phyloP scores from a whole-genome alignment of 2,329 filamentous ascomycete genomes.

The Lasiodiplodia theobromae region DNA sequence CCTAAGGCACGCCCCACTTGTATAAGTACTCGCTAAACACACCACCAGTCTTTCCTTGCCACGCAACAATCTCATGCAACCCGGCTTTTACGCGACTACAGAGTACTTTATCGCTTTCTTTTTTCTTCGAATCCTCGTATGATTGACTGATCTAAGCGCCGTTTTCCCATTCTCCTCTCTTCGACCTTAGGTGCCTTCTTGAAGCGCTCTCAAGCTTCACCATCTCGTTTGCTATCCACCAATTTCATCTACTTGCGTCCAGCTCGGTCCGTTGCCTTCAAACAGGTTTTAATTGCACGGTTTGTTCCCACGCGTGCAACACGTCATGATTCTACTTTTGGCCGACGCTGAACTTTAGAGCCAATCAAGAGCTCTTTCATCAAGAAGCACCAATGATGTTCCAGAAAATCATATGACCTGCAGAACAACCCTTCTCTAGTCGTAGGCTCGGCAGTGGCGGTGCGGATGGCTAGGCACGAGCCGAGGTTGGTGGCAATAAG shows the following conservation, averaged over 20 bases:
- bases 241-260: background rate
- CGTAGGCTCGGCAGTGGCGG: slow-evolving; percentile 15
- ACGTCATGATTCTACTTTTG: background rate
- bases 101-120: background rate
- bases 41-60: background rate
- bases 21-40: background rate
- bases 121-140: background rate
- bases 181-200: background rate
- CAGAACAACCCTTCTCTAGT: background rate
- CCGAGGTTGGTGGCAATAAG: slow-evolving; percentile 29
- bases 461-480: slow-evolving; percentile 17
- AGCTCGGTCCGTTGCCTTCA: background rate
- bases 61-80: background rate
- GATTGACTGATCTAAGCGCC: background rate
- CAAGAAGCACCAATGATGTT: background rate
- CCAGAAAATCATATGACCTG: slow-evolving; percentile 11
- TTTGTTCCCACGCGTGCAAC: background rate
- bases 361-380: background rate
- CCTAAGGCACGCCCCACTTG: background rate
- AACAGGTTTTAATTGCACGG: background rate
- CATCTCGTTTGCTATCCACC: background rate
- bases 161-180: background rate
- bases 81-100: background rate
- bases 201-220: background rate
- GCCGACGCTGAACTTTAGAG: background rate